Evolutionary conservation across 2,329 filamentous ascomycete genomes (phyloP), one percentile per base, ranked within the genome.

Genomic region (Phoma sp.): DNA sequence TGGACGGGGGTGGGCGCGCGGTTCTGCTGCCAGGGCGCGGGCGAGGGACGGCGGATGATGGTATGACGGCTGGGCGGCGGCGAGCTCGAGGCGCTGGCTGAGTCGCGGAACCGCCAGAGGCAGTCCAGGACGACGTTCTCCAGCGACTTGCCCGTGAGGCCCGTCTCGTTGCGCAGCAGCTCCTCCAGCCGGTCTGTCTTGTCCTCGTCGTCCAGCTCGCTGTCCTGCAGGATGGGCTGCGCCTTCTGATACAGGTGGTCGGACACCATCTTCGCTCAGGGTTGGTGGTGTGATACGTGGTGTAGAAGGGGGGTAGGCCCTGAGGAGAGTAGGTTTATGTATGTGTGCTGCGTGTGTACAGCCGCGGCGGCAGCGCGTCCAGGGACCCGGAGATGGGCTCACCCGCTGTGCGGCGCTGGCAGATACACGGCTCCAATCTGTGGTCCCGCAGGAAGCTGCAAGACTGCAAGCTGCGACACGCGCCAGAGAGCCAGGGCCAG

Each of bases 181-280:
- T 92, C 89, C 78, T 97, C 93, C 47, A 97, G 82, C 77, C 86
- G 90, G 77, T 98, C 93, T 43, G 90, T 93, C 81, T 95, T 96
- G 71, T 97, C 93, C 77, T 99, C 95, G 60, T 98, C 95, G 67
- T 96, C 91, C 58, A 96, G 82, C 50, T 83, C 82, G 54, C 86
- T 79, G 77, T 97, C 89, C 79, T 95, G 88, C 61, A 99, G 84
- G 71, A 97, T 85, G 47, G 91, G 90, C 73, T 96, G 86, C 75
- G 92, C 96, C 69, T 95, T 85, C 67, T 97, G 92, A 80, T 96
- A 96, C 51, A 93, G 87, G 66, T 93, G 87, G 81, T 98, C 93
- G 67, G 93, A 90, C 59, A 96, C 88, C 93, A 98, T 97, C 72
- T 59, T 33, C 7, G 32, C 27, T 29, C 18, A 18, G 27, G 6